Base-by-base conservation (phyloP, 352 stramenopile genomes). In the Phytopythium cucurbitacearum region DNA sequence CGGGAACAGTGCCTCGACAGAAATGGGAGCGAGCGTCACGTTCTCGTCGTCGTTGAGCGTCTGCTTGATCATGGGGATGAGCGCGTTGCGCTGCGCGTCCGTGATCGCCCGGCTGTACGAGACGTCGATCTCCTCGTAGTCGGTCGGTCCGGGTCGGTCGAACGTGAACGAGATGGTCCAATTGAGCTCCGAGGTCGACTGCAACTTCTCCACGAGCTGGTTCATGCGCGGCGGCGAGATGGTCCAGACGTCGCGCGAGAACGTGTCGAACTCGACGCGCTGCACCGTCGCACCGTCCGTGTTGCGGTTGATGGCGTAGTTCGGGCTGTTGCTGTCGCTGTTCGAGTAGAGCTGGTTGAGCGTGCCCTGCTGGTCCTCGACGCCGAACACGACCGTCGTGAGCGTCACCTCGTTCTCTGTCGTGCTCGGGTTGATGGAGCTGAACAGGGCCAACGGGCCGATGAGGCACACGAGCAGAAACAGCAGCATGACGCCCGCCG, bases 351-450 rank as follows among this genome's bases (percentile, higher is more conserved):
- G 51, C 52, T 76, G 60, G 53, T 86, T 89, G 38, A 92, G 71
- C 2, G 81, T 94, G 9, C 81, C 83, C 50, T 88, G 69, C 9
- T 73, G 65, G 50, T 95, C 83, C 21, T 82, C 70, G 21, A 95
- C 75, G 2, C 85, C 85, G 53, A 95, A 87, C 7, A 68, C 63
- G 32, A 91, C 76, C 5, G 74, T 67, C 0, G 80, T 76, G 7
- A 85, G 55, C 33, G 67, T 88, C 36, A 94, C 69, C 3, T 76
- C 68, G 56, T 95, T 95, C 13, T 66, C 39, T 6, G 63, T 80
- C 35, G 85, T 95, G 51, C 80, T 92, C 4, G 85, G 85, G 53
- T 95, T 95, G 21, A 87, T 86, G 11, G 85, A 94, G 49, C 85
- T 94, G 63, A 95, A 95, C 32, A 95, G 71, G 16, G 83, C 73